Conservation (phyloP, 2,329 filamentous ascomycete genomes). For the Nothopassalora personata region DNA sequence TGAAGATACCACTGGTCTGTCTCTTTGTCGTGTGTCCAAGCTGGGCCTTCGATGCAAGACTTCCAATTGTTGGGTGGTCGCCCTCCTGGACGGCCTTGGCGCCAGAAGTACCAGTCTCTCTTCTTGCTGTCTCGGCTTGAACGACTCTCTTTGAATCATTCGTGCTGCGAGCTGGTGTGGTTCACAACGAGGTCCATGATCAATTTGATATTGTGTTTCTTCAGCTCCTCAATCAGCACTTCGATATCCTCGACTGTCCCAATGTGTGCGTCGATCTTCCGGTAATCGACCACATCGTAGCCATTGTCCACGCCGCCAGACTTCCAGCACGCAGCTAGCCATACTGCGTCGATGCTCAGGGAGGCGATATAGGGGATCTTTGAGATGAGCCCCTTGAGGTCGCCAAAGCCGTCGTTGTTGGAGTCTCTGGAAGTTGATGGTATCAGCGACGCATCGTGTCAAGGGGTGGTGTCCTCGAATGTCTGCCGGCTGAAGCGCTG, state of each 20-base stretch:
- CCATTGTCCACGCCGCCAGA: slow-evolving; percentile 50
- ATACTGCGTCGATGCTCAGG: slow-evolving; percentile 60
- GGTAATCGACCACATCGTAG: slow-evolving; percentile 47
- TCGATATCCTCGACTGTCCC: slow-evolving; percentile 45
- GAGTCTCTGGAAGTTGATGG: slow-evolving; percentile 35
- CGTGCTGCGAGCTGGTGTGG: slow-evolving; percentile 41
- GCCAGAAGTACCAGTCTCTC: slow-evolving; percentile 63
- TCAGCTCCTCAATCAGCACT: slow-evolving; percentile 37
- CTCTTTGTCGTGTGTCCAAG: slow-evolving; percentile 42
- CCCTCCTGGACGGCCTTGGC: slow-evolving; percentile 50
- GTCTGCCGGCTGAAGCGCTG: no score
- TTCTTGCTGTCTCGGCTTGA: slow-evolving; percentile 47
- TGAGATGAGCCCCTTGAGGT: slow-evolving; percentile 58
- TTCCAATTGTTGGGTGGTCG: slow-evolving; percentile 54
- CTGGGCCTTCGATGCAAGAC: slow-evolving; percentile 36
- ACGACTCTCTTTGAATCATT: slow-evolving; percentile 54
- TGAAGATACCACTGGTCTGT: slow-evolving; percentile 45
- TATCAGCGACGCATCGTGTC: not conserved
- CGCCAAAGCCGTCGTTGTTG: slow-evolving; percentile 55
- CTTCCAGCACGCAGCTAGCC: slow-evolving; percentile 57
- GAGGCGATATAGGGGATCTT: slow-evolving; percentile 59
- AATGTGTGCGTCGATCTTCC: slow-evolving; percentile 43
- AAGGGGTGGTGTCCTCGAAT: not conserved
- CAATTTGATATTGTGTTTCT: slow-evolving; percentile 42
- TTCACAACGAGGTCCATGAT: slow-evolving; percentile 43